Conservation (phyloP, 148 eudicot species). For the Fagopyrum tataricum region DNA sequence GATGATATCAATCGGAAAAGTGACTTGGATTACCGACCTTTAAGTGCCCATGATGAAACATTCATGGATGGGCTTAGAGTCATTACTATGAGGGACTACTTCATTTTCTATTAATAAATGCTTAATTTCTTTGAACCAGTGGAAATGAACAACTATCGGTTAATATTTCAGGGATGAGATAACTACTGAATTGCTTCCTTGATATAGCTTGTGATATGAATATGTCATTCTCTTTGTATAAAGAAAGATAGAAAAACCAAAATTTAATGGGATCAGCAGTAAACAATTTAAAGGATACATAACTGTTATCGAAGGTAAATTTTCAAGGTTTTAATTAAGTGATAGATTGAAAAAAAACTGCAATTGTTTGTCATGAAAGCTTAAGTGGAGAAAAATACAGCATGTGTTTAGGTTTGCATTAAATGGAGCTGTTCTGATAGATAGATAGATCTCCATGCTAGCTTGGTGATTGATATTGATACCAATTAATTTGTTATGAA, state of each 20-base stretch:
- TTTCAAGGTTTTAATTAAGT: not conserved
- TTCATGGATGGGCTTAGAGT: no score
- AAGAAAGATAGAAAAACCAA: not conserved
- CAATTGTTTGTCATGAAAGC: not conserved
- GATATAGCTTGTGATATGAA: not conserved
- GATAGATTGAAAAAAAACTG: not conserved
- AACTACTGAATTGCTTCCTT: not conserved
- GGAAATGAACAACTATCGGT: not conserved
- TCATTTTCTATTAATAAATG: not conserved
- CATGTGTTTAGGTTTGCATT: not conserved
- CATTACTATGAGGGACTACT: no score
- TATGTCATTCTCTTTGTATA: not conserved
- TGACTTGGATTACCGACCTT: not conserved
- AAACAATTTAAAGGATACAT: not conserved
- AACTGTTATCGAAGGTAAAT: not conserved
- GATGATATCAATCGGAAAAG: not conserved
- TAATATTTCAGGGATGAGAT: not conserved
- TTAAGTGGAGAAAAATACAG: not conserved
- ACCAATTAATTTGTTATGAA: not conserved
- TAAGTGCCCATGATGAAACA: not conserved
- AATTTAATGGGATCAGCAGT: not conserved
- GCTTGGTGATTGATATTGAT: not conserved
- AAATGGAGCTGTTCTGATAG: not conserved
- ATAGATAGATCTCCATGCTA: not conserved
- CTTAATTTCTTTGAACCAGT: not conserved